phyloP scores from a whole-genome alignment of 2,329 filamentous ascomycete genomes.

The Cercospora brassicicola region DNA sequence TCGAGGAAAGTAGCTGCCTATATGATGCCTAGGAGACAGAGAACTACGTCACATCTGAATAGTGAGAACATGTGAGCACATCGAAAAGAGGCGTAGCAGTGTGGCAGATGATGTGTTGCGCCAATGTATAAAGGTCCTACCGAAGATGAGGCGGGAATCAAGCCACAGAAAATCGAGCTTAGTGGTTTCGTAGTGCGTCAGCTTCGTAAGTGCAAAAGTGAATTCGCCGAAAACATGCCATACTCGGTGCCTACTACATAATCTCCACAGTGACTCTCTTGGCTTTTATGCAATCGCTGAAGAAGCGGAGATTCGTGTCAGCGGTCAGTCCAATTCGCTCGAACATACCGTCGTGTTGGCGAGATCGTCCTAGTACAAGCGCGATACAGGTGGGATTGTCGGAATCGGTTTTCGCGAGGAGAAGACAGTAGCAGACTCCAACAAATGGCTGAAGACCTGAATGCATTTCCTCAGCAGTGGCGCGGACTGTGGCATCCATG shows the following conservation, averaged over 20 bases:
- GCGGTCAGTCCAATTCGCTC: neutral
- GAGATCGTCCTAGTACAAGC: neutral
- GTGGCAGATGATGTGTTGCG: neutral
- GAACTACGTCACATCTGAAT: neutral
- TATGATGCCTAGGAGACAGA: neutral
- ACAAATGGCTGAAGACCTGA: neutral
- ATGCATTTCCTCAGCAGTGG: neutral
- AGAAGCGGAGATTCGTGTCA: neutral
- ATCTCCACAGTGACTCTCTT: conserved; percentile 2
- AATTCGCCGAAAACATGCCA: conserved; percentile 2
- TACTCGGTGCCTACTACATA: neutral
- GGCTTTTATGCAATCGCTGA: neutral
- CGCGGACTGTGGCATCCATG: conserved; percentile 1
- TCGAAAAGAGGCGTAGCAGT: neutral
- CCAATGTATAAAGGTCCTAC: neutral
- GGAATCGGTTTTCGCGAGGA: neutral
- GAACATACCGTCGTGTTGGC: neutral
- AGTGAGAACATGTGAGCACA: neutral
- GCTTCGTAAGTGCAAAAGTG: conserved; percentile 1
- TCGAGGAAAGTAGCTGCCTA: neutral
- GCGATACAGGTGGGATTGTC: neutral
- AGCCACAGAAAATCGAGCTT: neutral
- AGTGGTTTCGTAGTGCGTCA: conserved; percentile 1
- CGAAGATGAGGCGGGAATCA: conserved; percentile 1
- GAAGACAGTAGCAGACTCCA: neutral